Evolutionary conservation across 1,284 basidiomycete genomes (phyloP), one percentile per base, ranked within the genome.

Genomic region (Ceratobasidium theobromae): DNA sequence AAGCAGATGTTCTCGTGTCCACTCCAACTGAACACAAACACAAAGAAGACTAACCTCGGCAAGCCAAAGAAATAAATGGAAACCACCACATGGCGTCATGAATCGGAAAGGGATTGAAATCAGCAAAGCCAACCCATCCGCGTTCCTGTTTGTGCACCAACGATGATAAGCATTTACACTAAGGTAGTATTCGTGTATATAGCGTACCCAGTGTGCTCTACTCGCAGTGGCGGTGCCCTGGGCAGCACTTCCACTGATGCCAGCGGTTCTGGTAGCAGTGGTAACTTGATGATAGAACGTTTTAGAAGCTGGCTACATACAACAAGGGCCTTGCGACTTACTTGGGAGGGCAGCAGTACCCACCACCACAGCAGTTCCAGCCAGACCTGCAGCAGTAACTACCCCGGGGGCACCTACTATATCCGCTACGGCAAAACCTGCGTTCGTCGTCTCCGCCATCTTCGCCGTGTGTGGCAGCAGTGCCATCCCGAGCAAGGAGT

Each of bases 21-120:
- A 27, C 49, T 5, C 30, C 49, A 32, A 52, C 49, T n/a, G 27
- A 52, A 52, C n/a, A 52, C 49, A 52, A n/a, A n/a, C n/a, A n/a
- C n/a, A n/a, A n/a, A n/a, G n/a, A n/a, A 52, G 49, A 18, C 16
- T 12, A 33, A 11, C 16, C 35, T 16, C 16, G 9, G 9, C 35
- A 8, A 38, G 16, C 16, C 35, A 38, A 16, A 38, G 9, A 38
- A 8, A 38, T 8, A 38, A 38, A n/a, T n/a, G n/a, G n/a, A n/a
- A n/a, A 38, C 8, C 8, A 8, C 35, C 8, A 8, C 35, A 38
- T 8, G 9, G 35, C 8, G 35, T 8, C 8, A 8, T 8, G 35
- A 8, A 38, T 38, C 16, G 8, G 35, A 38, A 8, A 8, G 16
- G 8, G 35, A 38, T 8, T 16, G 9, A 8, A 38, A 16, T 16